phyloP scores from a whole-genome alignment of 2,329 filamentous ascomycete genomes.

The Penicillium sp. region DNA sequence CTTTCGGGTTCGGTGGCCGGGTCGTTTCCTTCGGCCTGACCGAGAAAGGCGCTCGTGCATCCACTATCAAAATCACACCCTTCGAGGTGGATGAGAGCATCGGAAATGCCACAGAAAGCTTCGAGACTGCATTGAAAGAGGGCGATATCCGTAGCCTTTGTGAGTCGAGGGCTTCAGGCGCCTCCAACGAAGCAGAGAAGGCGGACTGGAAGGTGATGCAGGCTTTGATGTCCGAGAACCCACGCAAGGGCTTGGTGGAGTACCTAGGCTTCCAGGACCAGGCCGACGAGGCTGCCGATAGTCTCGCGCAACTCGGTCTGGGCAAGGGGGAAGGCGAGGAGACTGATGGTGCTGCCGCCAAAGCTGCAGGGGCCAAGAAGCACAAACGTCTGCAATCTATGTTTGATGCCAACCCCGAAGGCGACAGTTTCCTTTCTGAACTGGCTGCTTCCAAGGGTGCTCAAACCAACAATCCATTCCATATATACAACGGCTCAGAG shows the following conservation, averaged over 20 bases:
- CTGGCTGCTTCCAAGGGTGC: conserved; percentile 83
- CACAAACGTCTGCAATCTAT: conserved; percentile 68
- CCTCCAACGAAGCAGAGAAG: conserved; percentile 84
- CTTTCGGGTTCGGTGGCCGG: conserved; percentile 95
- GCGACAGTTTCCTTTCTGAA: conserved; percentile 81
- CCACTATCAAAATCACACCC: conserved; percentile 77
- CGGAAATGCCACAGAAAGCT: conserved; percentile 76
- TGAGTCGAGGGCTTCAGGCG: conserved; percentile 68
- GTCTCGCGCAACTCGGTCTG: conserved; percentile 42
- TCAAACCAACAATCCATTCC: conserved; percentile 92
- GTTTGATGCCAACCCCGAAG: conserved; percentile 69
- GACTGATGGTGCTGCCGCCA: conserved; percentile 46
- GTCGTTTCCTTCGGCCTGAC: conserved; percentile 67
- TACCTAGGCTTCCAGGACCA: conserved; percentile 78
- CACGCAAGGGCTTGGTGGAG: conserved; percentile 79
- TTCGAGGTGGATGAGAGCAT: conserved; percentile 85
- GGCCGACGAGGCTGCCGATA: conserved; percentile 50
- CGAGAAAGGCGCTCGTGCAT: conserved; percentile 62
- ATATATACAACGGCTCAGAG: conserved; percentile 80
- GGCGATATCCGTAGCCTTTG: conserved; percentile 78
- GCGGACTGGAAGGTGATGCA: conserved; percentile 94
- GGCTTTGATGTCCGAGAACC: conserved; percentile 77
- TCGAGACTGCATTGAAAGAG: conserved; percentile 74
- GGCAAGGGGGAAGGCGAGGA: conserved; percentile 38
- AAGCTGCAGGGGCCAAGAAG: conserved; percentile 50